Conservation (phyloP, 495 filamentous ascomycete species). For the Haplographium delicatum region DNA sequence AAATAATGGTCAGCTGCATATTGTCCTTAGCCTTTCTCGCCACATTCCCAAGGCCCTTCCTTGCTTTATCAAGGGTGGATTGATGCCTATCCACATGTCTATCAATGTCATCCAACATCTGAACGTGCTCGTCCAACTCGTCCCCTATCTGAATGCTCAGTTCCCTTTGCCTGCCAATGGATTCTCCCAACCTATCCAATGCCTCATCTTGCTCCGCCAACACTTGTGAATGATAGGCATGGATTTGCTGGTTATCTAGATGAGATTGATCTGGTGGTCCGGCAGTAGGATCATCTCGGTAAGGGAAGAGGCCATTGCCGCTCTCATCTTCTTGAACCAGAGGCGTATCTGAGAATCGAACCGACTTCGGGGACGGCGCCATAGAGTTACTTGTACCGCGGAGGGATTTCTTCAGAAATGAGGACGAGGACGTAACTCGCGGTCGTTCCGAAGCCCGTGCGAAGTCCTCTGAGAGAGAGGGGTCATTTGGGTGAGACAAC, state of each 20-base stretch:
- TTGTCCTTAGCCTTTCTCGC: constrained; percentile 71
- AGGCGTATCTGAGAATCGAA: constrained; percentile 81
- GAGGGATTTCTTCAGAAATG: constrained; percentile 35
- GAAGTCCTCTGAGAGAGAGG: constrained; percentile 61
- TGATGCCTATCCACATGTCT: constrained; percentile 75
- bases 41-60: constrained; percentile 62
- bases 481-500: constrained; percentile 60
- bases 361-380: constrained; percentile 54
- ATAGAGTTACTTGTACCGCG: constrained; percentile 9
- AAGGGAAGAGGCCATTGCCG: constrained; percentile 62
- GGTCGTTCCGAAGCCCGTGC: constrained; percentile 48
- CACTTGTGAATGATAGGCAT: constrained; percentile 73
- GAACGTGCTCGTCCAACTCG: constrained; percentile 85
- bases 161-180: constrained; percentile 88
- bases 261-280: constrained; percentile 52
- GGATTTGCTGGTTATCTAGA: constrained; percentile 79
- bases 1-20: constrained; percentile 72
- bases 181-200: constrained; percentile 77
- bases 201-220: constrained; percentile 87
- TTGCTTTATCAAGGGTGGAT: constrained; percentile 65
- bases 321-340: constrained; percentile 45
- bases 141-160: constrained; percentile 94
- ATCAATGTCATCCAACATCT: constrained; percentile 86
- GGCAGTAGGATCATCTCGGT: constrained; percentile 45
- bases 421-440: constrained; percentile 32